Percentiles rank a stretch among this genome's conserved stretches.
These are phyloP conservation scores for Collybia sordida DNA, from an alignment of 768 basidiomycete species.

Conservation along the genomic window DNA sequence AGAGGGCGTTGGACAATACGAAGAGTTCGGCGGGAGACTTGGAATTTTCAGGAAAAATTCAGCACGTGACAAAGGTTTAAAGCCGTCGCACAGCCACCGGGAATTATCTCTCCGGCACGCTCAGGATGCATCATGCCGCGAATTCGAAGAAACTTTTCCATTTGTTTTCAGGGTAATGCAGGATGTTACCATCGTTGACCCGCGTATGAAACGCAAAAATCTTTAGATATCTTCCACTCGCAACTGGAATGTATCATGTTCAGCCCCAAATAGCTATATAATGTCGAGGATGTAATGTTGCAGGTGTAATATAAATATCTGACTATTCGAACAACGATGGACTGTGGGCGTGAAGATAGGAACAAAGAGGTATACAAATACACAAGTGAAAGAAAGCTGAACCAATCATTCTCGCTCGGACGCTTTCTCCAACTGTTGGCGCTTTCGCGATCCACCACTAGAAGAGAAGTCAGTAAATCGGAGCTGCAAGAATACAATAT, in stretches of 20 bases:
- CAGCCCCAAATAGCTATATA: too few species aligned
- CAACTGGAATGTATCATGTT: too few species aligned
- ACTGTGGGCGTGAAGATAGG: not conserved
- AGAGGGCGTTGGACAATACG: constrained; percentile 14
- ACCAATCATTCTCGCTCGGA: constrained; percentile 32
- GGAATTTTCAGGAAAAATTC: constrained; percentile 3
- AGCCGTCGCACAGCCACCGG: not conserved
- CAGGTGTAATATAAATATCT: too few species aligned
- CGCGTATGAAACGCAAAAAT: too few species aligned
- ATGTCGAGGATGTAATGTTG: too few species aligned
- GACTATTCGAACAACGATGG: too few species aligned
- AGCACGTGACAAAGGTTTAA: not conserved
- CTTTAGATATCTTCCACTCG: too few species aligned
- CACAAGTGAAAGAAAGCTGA: constrained; percentile 4
- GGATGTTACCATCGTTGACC: too few species aligned
- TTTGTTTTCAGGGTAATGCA: too few species aligned
- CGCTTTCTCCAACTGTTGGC: constrained; percentile 68
- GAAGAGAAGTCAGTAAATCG: not conserved
- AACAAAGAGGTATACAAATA: constrained; percentile 7
- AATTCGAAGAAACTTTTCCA: too few species aligned
- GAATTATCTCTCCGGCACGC: too few species aligned
- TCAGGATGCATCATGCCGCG: too few species aligned
- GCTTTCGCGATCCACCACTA: constrained; percentile 63
- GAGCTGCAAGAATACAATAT: not conserved
- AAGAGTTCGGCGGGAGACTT: constrained; percentile 13